Percentiles rank a stretch among this genome's conserved stretches.
Evolutionary conservation across 495 filamentous ascomycete genomes (phyloP).

Genomic region (Penicillium angulare): DNA sequence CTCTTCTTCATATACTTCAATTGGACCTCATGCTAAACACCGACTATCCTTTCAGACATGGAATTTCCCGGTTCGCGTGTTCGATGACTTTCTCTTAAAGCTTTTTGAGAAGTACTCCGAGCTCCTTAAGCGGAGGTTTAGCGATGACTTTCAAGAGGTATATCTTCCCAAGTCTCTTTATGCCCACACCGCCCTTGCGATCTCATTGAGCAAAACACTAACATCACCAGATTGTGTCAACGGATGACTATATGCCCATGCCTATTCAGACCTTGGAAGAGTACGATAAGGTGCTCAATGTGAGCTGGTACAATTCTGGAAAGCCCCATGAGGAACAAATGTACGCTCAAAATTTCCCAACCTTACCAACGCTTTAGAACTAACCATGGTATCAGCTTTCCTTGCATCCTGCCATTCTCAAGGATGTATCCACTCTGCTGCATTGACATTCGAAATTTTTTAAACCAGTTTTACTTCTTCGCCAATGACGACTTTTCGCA

Average conservation of each 20-base stretch:
- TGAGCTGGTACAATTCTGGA: constrained; percentile 89
- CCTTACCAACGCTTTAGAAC: constrained; percentile 3
- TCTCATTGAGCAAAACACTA: constrained; percentile 4
- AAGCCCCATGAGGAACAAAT: constrained; percentile 70
- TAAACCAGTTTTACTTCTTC: constrained; percentile 96
- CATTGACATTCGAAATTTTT: constrained; percentile 93
- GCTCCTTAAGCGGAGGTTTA: constrained; percentile 85
- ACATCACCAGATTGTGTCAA: constrained; percentile 73
- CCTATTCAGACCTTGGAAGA: constrained; percentile 84
- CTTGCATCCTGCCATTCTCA: constrained; percentile 90
- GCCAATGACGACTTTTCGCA: constrained; percentile 92
- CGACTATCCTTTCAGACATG: constrained; percentile 61
- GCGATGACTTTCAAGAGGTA: constrained; percentile 89
- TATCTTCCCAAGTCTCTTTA: not conserved
- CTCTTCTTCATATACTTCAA: no score
- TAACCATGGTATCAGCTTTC: constrained; percentile 58
- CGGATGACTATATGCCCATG: constrained; percentile 99
- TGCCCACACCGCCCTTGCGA: not conserved
- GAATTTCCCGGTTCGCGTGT: constrained; percentile 77
- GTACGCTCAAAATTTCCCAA: constrained; percentile 44
- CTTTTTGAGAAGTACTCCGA: constrained; percentile 93
- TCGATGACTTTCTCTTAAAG: constrained; percentile 78
- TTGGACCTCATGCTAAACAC: constrained; percentile 1
- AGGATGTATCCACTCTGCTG: constrained; percentile 99
- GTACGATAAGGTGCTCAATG: constrained; percentile 90